A percentile compares a stretch with the other conserved stretches of the same genome.
These are phyloP conservation scores for Tolypocladium cylindrosporum DNA, from an alignment of 2,329 filamentous ascomycete species.

Conservation along the genomic window DNA sequence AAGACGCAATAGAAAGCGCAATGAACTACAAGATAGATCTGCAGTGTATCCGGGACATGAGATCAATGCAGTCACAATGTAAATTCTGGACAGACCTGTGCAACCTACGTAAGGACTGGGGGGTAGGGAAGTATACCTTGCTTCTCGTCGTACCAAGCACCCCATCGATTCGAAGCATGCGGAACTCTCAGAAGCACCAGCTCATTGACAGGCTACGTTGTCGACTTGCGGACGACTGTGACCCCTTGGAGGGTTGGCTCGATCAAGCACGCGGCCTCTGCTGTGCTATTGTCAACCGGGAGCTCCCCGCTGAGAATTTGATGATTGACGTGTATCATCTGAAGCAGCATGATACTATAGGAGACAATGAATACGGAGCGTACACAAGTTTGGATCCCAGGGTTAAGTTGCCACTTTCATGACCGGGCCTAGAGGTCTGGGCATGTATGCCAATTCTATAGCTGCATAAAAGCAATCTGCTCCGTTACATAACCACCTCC, in stretches of 20 bases:
- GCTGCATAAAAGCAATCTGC: no score
- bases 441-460: no score
- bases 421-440: not conserved
- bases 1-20: not conserved
- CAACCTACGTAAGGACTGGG: not conserved
- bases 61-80: not conserved
- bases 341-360: not conserved
- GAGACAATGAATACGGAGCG: not conserved
- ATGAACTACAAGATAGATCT: not conserved
- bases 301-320: not conserved
- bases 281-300: not conserved
- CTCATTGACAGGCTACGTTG: not conserved
- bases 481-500: no score
- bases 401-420: not conserved
- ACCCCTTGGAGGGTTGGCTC: not conserved
- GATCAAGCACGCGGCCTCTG: not conserved
- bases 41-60: not conserved
- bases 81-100: conserved; percentile 3
- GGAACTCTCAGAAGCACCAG: not conserved
- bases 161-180: not conserved
- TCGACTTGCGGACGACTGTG: not conserved
- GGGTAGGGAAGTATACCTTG: not conserved
- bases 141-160: not conserved
- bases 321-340: conserved; percentile 2
- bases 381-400: not conserved